Evolutionary conservation across 345 rosid genomes (phyloP), one percentile per base, ranked within the genome.

Genomic region (Brassica nigra): DNA sequence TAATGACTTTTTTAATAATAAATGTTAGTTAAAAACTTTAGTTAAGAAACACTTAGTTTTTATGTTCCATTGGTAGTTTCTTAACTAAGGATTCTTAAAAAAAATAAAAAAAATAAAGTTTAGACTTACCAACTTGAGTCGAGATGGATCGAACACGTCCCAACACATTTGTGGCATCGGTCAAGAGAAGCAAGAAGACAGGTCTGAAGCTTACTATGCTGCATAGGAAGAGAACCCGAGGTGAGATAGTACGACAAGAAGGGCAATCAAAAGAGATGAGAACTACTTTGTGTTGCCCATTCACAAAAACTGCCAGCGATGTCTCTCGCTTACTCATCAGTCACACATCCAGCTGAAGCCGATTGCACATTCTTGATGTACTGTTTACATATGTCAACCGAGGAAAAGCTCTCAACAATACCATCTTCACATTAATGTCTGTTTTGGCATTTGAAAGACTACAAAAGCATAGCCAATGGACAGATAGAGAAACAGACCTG

Each of bases 291-390:
- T 87, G 75, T 65, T 85, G 84, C 91, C 88, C 77, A 89, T 30
- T 61, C 74, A 39, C 80, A 70, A 73, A 23, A 66, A 23, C 77
- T 5, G 18, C 55, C 49, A 28, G 82, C 36, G 93, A 76, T 37
- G 16, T 10, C 20, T 36, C 59, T 23, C 27, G 1, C 39, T 73
- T 88, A 91, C 82, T 96, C 98, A 66, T 96, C 99, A 0, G 98
- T 93, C 61, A 96, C 99, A 3, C 99, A 93, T 69, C 98, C 98
- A 61, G 62, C 66, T 20, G 99, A 89, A 75, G 99, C 97, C 0
- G 98, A 82, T 69, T 90, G 86, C 72, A 95, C 99, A 0, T 83
- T 91, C 93, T 91, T 93, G 83, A 96, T 92, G 89, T 96, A 93
- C 98, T 94, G 90, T 42, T 72, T 74, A 11, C 52, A 33, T 3